phyloP scores from a whole-genome alignment of 495 filamentous ascomycete genomes.

The Talaromyces ruber region DNA sequence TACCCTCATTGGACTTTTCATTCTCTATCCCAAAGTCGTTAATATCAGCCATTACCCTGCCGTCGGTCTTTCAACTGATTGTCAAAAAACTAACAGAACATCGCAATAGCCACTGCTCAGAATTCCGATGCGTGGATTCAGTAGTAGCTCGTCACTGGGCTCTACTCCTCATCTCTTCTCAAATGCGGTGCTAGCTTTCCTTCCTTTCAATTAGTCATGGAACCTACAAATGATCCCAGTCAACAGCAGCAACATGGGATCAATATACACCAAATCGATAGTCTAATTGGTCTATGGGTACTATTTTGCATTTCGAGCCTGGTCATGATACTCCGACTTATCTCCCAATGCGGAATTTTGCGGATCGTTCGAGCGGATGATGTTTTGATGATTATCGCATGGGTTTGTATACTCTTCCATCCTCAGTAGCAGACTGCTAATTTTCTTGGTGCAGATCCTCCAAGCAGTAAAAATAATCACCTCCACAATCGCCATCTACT shows the following conservation, averaged over 20 bases:
- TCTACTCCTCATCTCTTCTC: not conserved
- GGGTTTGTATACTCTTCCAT: not conserved
- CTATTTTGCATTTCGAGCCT: not conserved
- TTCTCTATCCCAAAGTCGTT: not conserved
- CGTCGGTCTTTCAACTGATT: not conserved
- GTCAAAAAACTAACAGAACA: not conserved
- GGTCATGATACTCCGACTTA: constrained; percentile 1
- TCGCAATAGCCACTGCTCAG: not conserved
- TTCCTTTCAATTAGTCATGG: not conserved
- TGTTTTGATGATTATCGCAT: constrained; percentile 4
- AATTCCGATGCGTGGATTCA: not conserved
- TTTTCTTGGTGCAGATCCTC: not conserved
- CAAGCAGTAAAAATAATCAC: not conserved
- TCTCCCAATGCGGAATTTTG: not conserved
- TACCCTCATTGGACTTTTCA: not conserved
- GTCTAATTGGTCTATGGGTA: not conserved
- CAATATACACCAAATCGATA: not conserved
- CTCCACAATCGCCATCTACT: not conserved
- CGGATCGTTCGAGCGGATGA: not conserved
- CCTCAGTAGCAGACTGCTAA: not conserved
- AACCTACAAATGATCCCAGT: not conserved
- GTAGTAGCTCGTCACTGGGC: not conserved
- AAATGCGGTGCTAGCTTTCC: not conserved
- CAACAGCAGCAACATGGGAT: not conserved
- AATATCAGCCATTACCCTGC: not conserved